These are phyloP conservation scores for Amanita rimosa DNA, from an alignment of 768 basidiomycete species.

Conservation along the genomic window DNA sequence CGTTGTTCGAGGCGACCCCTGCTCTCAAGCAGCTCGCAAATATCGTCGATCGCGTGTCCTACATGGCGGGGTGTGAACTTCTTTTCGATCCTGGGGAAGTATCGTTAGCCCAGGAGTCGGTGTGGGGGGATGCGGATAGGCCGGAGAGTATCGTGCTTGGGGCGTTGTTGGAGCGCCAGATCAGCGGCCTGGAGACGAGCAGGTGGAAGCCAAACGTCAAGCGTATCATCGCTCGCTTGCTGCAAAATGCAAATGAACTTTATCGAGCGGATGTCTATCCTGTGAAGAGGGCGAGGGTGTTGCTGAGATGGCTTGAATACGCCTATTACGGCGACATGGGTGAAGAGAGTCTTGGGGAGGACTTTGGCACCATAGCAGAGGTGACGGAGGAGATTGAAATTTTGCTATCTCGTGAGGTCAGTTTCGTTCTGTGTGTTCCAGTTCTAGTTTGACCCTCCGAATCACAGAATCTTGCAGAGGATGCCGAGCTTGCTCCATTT, in stretches of 20 bases:
- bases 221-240: slow-evolving; percentile 25
- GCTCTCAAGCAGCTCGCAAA: slow-evolving; percentile 42
- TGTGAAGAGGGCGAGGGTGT: slow-evolving; percentile 43
- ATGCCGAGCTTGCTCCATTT: slow-evolving; percentile 21
- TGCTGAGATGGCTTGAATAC: slow-evolving; percentile 45
- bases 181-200: slow-evolving; percentile 40
- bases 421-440: slow-evolving; percentile 8
- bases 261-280: slow-evolving; percentile 42
- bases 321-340: slow-evolving; percentile 23
- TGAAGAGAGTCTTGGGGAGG: slow-evolving; percentile 16
- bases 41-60: slow-evolving; percentile 57
- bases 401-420: slow-evolving; percentile 31
- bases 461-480: slow-evolving; percentile 22
- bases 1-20: slow-evolving; percentile 29
- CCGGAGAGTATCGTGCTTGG: slow-evolving; percentile 29
- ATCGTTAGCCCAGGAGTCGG: slow-evolving; percentile 23
- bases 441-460: background rate
- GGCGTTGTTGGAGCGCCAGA: slow-evolving; percentile 50
- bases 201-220: slow-evolving; percentile 47
- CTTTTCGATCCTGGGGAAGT: slow-evolving; percentile 37
- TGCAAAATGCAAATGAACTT: slow-evolving; percentile 36
- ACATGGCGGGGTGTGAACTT: slow-evolving; percentile 57
- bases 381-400: slow-evolving; percentile 30
- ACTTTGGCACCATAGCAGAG: slow-evolving; percentile 21
- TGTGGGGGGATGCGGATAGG: slow-evolving; percentile 2